Evolutionary conservation across 768 basidiomycete species (phyloP), one percentile per base, ranked within the genome.

Genomic region (Russula abietina): DNA sequence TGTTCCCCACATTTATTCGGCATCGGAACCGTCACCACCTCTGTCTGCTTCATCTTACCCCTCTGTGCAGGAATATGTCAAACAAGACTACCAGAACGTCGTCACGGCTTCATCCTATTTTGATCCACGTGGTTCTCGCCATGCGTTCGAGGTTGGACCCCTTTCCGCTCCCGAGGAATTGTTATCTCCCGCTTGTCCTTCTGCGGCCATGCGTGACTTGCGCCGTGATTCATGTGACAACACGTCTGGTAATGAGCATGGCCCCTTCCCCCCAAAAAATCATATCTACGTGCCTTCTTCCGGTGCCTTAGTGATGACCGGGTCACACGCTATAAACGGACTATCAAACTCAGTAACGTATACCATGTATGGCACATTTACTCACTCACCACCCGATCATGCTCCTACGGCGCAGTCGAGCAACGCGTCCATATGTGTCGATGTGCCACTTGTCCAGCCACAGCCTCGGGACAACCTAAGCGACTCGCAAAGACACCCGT

Each of bases 331-430:
- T 16, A 51, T 64, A 46, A 60, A 54, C 36, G 57, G 43, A 12
- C 39, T 63, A 38, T 32, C 62, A n/a, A 59, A 59, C 46, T 19
- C 62, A 16, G 56, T 50, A 41, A 57, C 53, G 30, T 64, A 60
- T 36, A 17, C 54, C 41, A 55, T 51, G 48, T 64, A 64, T 49
- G 59, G 38, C 56, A n/a, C 61, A 54, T 65, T 59, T 57, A 62
- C 52, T 58, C 69, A 66, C 22, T 58, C 69, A 16, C 67, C 71
- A 32, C 57, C 67, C 55, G 22, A 51, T 19, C 48, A 46, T 33
- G 28, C 55, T 52, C 49, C 62, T 39, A 30, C 56, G 7, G 30
- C 55, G 33, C 57, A 45, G 43, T 49, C 65, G 32, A 48, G 33
- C 43, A 50, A 45, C 38, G n/a, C 51, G 48, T n/a, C 58, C 24